Conservation (phyloP, 164 flowering plant genomes). For the Vitis riparia region DNA sequence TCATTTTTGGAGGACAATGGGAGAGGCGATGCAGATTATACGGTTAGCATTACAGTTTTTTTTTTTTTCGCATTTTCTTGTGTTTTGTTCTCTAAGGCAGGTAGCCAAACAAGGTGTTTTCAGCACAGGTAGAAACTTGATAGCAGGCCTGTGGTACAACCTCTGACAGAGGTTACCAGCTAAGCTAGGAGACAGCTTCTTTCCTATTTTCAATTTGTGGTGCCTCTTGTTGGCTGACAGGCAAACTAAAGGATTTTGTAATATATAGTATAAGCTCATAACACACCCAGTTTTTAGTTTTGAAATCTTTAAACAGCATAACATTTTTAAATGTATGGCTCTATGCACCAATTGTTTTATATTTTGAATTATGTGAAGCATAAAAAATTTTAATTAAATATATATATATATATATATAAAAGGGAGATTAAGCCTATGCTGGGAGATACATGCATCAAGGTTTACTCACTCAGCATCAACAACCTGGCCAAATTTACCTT, state of each 20-base stretch:
- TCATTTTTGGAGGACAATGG: constrained; percentile 53
- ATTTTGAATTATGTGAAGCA: not conserved
- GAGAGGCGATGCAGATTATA: constrained; percentile 30
- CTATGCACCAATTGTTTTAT: too few species aligned
- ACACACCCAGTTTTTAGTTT: too few species aligned
- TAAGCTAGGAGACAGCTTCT: constrained; percentile 3
- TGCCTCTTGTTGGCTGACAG: not conserved
- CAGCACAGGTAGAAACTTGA: not conserved
- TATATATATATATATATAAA: too few species aligned
- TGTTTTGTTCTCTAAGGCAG: constrained; percentile 1
- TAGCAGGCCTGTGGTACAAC: not conserved
- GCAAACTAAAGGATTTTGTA: not conserved
- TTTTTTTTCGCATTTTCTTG: not conserved
- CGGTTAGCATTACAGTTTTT: constrained; percentile 29
- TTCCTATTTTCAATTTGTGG: not conserved
- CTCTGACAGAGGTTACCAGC: not conserved
- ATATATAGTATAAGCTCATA: too few species aligned
- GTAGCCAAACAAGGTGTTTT: not conserved
- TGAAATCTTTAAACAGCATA: not conserved
- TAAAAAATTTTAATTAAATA: too few species aligned
- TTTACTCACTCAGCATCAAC: not conserved
- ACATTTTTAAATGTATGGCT: not conserved
- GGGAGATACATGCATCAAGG: not conserved
- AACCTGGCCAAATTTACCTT: not conserved
- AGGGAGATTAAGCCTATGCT: not conserved